These are phyloP conservation scores for Leccinum subtestaceum DNA, from an alignment of 768 basidiomycete genomes.

Conservation along the genomic window DNA sequence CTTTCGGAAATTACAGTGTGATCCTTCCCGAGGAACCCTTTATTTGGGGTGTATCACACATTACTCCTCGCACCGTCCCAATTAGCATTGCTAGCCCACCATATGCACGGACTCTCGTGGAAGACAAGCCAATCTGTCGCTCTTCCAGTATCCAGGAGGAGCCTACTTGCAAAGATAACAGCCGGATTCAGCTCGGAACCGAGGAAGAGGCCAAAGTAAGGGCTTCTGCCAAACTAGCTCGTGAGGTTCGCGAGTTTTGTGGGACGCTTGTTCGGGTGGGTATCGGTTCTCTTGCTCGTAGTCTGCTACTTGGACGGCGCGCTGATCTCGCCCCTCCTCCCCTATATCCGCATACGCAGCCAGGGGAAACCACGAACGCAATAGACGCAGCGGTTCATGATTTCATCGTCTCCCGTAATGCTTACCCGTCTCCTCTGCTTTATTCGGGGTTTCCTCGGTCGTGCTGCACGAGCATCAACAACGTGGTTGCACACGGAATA, in stretches of 20 bases:
- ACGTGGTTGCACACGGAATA: slow-evolving; percentile 84
- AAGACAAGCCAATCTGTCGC: neutral
- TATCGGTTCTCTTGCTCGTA: neutral
- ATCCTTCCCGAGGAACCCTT: slow-evolving; percentile 67
- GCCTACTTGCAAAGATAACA: slow-evolving; percentile 23
- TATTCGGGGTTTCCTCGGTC: slow-evolving; percentile 58
- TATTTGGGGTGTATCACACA: slow-evolving; percentile 61
- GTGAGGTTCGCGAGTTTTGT: slow-evolving; percentile 53
- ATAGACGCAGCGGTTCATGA: slow-evolving; percentile 75
- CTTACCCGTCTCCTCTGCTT: slow-evolving; percentile 83
- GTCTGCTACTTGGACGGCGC: neutral
- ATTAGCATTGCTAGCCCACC: slow-evolving; percentile 49
- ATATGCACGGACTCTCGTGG: slow-evolving; percentile 37
- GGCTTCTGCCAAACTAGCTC: slow-evolving; percentile 54
- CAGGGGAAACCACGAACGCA: slow-evolving; percentile 67
- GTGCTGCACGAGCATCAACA: slow-evolving; percentile 75
- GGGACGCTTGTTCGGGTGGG: slow-evolving; percentile 51
- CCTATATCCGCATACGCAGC: slow-evolving; percentile 35
- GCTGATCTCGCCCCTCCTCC: neutral
- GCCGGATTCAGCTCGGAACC: slow-evolving; percentile 49
- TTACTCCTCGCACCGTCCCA: slow-evolving; percentile 57
- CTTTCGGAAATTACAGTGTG: slow-evolving; percentile 55
- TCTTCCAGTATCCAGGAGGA: slow-evolving; percentile 2
- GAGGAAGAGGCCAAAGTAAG: slow-evolving; percentile 52
- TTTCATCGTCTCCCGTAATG: slow-evolving; percentile 61